These are phyloP conservation scores for Boechera divaricarpa DNA, from an alignment of 345 rosid genomes.

Conservation along the genomic window DNA sequence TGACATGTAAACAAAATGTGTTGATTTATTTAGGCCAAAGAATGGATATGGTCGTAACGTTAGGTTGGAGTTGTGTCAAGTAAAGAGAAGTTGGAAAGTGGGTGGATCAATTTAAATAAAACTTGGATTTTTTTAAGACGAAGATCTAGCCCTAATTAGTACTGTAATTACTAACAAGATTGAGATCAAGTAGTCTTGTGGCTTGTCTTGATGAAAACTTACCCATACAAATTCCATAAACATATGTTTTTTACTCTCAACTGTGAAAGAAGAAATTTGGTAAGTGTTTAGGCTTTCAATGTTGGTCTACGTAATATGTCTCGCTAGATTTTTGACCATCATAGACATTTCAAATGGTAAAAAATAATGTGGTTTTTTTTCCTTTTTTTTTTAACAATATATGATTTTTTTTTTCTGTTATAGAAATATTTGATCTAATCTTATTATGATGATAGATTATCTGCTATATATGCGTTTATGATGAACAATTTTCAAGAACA, in stretches of 20 bases:
- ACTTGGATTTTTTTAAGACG: background rate
- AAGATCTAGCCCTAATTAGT: background rate
- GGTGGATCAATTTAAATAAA: background rate
- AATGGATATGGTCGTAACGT: background rate
- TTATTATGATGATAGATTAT: no score
- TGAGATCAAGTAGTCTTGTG: background rate
- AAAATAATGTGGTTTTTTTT: no score
- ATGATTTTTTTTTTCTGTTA: no score
- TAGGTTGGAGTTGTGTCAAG: slow-evolving; percentile 10
- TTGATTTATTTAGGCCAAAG: background rate
- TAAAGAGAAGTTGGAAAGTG: background rate
- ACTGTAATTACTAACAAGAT: background rate
- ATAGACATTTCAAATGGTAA: background rate
- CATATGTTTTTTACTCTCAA: no score
- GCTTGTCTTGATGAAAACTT: background rate
- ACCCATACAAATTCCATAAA: no score
- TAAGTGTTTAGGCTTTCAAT: no score
- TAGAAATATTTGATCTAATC: no score
- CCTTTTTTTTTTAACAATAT: no score
- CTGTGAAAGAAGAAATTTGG: no score
- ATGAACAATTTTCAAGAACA: no score
- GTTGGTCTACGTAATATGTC: background rate
- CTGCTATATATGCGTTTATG: no score
- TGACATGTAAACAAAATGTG: background rate
- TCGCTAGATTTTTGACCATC: background rate